Base-by-base conservation (phyloP, 495 filamentous ascomycete species). In the Jackrogersella multiformis region DNA sequence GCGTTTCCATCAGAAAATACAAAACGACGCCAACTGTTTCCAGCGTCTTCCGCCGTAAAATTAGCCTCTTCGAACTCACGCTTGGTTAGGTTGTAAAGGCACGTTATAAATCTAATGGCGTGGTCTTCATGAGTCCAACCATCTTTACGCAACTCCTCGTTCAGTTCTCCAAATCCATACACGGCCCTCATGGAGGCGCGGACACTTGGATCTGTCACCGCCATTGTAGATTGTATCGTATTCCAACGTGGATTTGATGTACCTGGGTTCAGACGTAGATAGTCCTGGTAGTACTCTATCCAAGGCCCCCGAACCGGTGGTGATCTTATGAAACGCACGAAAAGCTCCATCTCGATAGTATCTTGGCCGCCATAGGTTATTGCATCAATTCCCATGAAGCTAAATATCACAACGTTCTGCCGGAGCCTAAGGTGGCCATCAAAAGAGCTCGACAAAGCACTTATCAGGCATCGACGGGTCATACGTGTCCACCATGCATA, bases 51-150 rank as follows among this genome's bases (percentile, higher is more conserved):
- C 1, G 56, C 2, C 1, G 10, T 15, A 46, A 34, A 5, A 5
- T 15, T 26, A 32, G 16, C 26, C 1, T 0, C 5, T 0, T 6
- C 1, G 5, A 57, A 20, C 9, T 48, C 15, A 1, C 1, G 0
- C 35, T 2, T n/a, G 21, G 0, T 16, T 2, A 23, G 0, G 4
- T 46, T 7, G 24, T 45, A 18, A 18, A 52, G 1, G 30, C 4
- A 5, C 0, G 45, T 26, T 24, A 68, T 62, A 35, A 68, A 68
- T 48, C 58, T 26, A 2, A 18, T 15, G 2, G 58, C 53, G 20
- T 68, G 58, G 12, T 68, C 58, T 15, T 62, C 45, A 7, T 52
- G 44, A 10, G n/a, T 26, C 65, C 65, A 68, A 2, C 6, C 2
- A 20, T 0, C 5, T 23, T 52, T 52, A 10, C 21, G 5, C 13